Evolutionary conservation across 805 yeast genomes (phyloP).

Genomic region (Nakazawaea wickerhamii): DNA sequence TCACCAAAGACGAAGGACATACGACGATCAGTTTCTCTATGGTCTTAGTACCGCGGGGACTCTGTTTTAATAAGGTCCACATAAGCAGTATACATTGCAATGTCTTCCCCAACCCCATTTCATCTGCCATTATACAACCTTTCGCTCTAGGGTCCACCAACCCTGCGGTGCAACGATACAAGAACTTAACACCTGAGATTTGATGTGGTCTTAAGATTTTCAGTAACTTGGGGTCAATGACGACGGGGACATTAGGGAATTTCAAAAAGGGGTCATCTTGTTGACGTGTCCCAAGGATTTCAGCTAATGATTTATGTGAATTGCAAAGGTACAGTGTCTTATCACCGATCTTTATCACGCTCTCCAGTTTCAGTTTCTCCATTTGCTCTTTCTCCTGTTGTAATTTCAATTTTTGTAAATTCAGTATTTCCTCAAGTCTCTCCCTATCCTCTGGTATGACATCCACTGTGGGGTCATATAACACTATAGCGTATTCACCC

Average conservation of each 20-base stretch:
- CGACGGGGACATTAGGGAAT: conserved; percentile 89
- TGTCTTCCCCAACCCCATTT: conserved; percentile 93
- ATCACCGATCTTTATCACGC: conserved; percentile 12
- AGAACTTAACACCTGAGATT: conserved; percentile 88
- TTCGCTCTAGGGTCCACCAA: conserved; percentile 74
- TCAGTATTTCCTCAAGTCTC: conserved; percentile 21
- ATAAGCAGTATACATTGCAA: conserved; percentile 81
- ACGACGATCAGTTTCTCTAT: conserved; percentile 89
- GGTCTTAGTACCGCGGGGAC: conserved; percentile 78
- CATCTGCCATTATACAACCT: conserved; percentile 98
- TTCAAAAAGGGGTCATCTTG: conserved; percentile 40
- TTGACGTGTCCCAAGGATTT: conserved; percentile 67
- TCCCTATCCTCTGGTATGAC: conserved; percentile 27
- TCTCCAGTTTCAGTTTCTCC: conserved; percentile 13
- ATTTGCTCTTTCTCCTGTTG: conserved; percentile 19
- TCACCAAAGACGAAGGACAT: conserved; percentile 90
- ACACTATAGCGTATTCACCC: conserved; percentile 87
- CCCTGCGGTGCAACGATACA: conserved; percentile 89
- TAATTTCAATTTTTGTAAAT: conserved; percentile 22
- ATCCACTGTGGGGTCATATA: conserved; percentile 94
- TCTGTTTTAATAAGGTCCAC: conserved; percentile 89
- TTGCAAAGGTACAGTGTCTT: conserved; percentile 31
- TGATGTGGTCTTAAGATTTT: conserved; percentile 93
- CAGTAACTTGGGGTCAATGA: conserved; percentile 83
- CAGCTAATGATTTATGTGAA: conserved; percentile 66